phyloP scores from a whole-genome alignment of 805 yeast genomes.

The Suhomyces pyralidae region DNA sequence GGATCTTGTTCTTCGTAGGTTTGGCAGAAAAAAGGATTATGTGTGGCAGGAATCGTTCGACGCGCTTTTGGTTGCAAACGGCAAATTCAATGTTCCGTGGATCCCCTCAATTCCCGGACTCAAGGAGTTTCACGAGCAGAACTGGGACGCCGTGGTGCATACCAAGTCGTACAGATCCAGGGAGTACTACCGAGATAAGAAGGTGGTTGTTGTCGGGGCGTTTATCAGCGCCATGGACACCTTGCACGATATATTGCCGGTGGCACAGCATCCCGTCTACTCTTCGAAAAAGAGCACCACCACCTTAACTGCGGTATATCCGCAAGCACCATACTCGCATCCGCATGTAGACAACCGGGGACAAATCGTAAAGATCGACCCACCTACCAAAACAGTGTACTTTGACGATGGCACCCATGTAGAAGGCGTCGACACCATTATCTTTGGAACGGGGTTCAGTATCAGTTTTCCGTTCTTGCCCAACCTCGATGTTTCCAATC shows the following conservation, averaged over 20 bases:
- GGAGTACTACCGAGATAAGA: constrained; percentile 14
- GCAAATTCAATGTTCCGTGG: constrained; percentile 21
- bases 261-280: constrained; percentile 13
- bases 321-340: constrained; percentile 9
- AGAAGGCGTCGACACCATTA: constrained; percentile 15
- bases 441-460: constrained; percentile 26
- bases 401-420: constrained; percentile 18
- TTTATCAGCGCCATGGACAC: constrained; percentile 15
- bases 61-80: constrained; percentile 18
- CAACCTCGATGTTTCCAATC: constrained; percentile 22
- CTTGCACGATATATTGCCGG: constrained; percentile 18
- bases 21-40: constrained; percentile 12
- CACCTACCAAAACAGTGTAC: constrained; percentile 11
- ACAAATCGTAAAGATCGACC: constrained; percentile 7
- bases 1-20: constrained; percentile 15
- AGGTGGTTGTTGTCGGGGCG: constrained; percentile 20
- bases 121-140: constrained; percentile 11
- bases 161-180: constrained; percentile 18
- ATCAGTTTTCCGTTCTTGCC: constrained; percentile 21
- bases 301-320: constrained; percentile 4
- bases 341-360: constrained; percentile 9
- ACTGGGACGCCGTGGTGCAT: constrained; percentile 14
- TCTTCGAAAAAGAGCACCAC: constrained; percentile 20
- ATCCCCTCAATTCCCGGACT: constrained; percentile 20
- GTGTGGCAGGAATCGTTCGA: constrained; percentile 19